Conservation (phyloP, 148 eudicot genomes). For the Polygonum maritimum region DNA sequence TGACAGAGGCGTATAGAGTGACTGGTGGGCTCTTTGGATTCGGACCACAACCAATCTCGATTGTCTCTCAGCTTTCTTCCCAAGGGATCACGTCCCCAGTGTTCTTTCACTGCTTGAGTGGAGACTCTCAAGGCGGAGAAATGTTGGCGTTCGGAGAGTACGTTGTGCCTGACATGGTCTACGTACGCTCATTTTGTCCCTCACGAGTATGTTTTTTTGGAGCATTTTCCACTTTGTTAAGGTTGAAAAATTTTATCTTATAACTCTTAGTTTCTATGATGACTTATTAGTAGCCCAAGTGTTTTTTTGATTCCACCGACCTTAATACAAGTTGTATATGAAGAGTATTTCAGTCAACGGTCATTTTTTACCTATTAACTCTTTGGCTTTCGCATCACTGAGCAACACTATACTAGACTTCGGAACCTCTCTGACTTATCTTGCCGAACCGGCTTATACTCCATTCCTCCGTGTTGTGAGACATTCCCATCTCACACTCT, state of each 20-base stretch:
- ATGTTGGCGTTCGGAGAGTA: constrained; percentile 77
- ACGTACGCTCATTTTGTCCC: constrained; percentile 67
- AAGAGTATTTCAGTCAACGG: constrained; percentile 79
- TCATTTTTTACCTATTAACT: constrained; percentile 44
- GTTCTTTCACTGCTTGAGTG: constrained; percentile 20
- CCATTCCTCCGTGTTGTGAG: constrained; percentile 81
- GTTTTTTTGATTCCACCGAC: constrained; percentile 35
- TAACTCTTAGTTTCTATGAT: neutral
- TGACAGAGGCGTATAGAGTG: constrained; percentile 32
- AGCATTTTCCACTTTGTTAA: neutral
- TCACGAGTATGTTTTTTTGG: constrained; percentile 55
- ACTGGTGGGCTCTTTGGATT: constrained; percentile 72
- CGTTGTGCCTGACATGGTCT: constrained; percentile 88
- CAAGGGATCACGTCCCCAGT: constrained; percentile 72
- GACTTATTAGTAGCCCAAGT: no score
- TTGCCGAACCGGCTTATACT: constrained; percentile 80
- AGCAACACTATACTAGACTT: constrained; percentile 67
- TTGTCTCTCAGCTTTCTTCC: constrained; percentile 65
- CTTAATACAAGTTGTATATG: constrained; percentile 80
- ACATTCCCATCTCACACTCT: neutral
- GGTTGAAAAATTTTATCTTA: neutral
- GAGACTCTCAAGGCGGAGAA: constrained; percentile 65
- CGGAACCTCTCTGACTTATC: constrained; percentile 89
- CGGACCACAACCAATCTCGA: constrained; percentile 86
- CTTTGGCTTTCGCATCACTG: constrained; percentile 63